Evolutionary conservation across 345 rosid genomes (phyloP), one percentile per base, ranked within the genome.

Genomic region (Psidium guajava): DNA sequence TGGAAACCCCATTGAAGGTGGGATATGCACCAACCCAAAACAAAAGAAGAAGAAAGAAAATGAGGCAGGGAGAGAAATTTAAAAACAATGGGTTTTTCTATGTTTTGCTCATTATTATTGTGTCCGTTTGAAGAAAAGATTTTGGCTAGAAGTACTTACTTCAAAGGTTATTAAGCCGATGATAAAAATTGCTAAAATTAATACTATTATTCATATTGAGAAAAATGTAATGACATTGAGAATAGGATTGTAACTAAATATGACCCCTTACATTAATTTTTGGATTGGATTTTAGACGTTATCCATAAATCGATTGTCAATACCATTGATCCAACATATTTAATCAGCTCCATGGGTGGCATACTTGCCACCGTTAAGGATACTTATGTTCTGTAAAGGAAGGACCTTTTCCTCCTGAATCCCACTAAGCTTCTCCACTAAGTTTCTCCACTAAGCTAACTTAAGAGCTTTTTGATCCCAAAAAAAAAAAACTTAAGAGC

Each of bases 301-400:
- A 18, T 22, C 77, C 47, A 9, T 69, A 18, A 69, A 69, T 69
- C 77, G 20, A 69, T 69, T 36, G 36, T 36, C 20, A 47, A 24
- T 18, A 11, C 47, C 47, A 18, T 36, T 69, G 24, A 69, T 36
- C 47, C 40, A 36, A 69, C 8, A 36, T 36, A 36, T 36, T 64
- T 64, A 69, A 69, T 69, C 20, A 69, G 77, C 14, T 69, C 44
- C 77, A 40, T 49, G 32, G 74, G 40, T 25, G 42, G 84, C 49
- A 50, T 55, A 42, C 74, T 86, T 87, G 91, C 88, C 85, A 57
- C 88, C 82, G 83, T 90, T 90, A 87, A 89, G 91, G 91, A 86
- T 86, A 59, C 90, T 51, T 14, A 3, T n/a, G 81, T 47, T 47
- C 81, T 82, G 51, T 81, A 73, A 86, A 86, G 56, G 80, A 18